Percentiles rank a stretch among this genome's conserved stretches.
phyloP scores from a whole-genome alignment of 140 eudicot genomes.

The Anethum foeniculum region DNA sequence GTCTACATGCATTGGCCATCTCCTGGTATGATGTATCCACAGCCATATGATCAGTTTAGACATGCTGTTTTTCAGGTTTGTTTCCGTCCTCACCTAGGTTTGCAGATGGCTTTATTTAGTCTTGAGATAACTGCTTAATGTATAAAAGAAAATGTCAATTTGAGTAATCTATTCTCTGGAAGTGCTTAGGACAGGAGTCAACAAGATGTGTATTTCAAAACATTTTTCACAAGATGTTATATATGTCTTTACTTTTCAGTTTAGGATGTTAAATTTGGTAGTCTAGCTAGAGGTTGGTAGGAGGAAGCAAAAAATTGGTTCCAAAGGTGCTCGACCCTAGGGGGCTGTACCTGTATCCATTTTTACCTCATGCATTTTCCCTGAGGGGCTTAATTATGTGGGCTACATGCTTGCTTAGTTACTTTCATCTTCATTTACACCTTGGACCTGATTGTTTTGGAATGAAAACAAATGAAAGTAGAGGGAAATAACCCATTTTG shows the following conservation, averaged over 20 bases:
- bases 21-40: constrained; percentile 81
- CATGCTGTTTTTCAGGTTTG: constrained; percentile 85
- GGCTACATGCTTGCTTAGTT: background rate
- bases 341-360: background rate
- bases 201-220: no score
- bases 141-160: background rate
- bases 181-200: background rate
- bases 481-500: background rate
- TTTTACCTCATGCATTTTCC: background rate
- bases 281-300: background rate
- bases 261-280: background rate
- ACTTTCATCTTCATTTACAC: background rate
- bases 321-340: no score
- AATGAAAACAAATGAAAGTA: background rate
- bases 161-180: background rate
- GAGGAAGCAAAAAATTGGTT: background rate
- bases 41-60: constrained; percentile 73
- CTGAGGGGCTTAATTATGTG: background rate
- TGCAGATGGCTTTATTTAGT: background rate
- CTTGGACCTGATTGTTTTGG: background rate
- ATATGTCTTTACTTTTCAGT: background rate
- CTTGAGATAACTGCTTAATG: background rate
- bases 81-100: background rate
- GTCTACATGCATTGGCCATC: constrained; percentile 89
- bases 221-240: background rate